Evolutionary conservation across 1,284 basidiomycete species (phyloP), one percentile per base, ranked within the genome.

Genomic region (Boletus albobrunnescens): DNA sequence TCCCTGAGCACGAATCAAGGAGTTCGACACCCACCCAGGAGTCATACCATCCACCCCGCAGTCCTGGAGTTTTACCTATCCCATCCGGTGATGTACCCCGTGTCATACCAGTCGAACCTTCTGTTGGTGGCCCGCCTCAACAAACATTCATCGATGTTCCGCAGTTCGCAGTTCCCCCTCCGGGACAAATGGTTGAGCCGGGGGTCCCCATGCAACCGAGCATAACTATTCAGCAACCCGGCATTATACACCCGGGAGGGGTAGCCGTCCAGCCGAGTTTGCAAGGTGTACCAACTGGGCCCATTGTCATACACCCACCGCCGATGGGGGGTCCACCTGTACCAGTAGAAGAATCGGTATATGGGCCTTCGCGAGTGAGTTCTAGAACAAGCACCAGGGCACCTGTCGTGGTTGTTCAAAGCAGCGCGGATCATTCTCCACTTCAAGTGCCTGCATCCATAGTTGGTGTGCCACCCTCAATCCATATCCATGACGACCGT

Each of bases 21-120:
- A 47, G 36, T 37, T 65, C 60, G 24, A 66, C 61, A 16, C 46
- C 57, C 12, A 62, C 61, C 11, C 62, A 67, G n/a, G 48, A 46
- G 10, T 46, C 61, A 14, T 57, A 44, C 27, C 39, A 46, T 2
- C 60, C 44, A 36, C 56, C 48, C 10, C 28, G 2, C 16, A 59
- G 58, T 42, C 56, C 62, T 3, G 47, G 38, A 24, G 41, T 33
- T 28, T 14, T 49, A 4, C 57, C 46, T 16, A 23, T 66, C 30
- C 56, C 26, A 37, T 2, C 1, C 6, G 44, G 41, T 1, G 56
- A 41, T 10, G 24, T 52, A 14, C 53, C 58, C 4, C 22, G 52
- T 37, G 53, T 61, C 27, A 35, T 65, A 22, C 58, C 51, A 1
- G 41, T 59, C 6, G 36, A 35, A 11, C 39, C 19, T 40, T 59